A percentile compares a stretch with the other conserved stretches of the same genome.
Evolutionary conservation across 2,329 filamentous ascomycete genomes (phyloP).

Genomic region (Colletotrichum viniferum): DNA sequence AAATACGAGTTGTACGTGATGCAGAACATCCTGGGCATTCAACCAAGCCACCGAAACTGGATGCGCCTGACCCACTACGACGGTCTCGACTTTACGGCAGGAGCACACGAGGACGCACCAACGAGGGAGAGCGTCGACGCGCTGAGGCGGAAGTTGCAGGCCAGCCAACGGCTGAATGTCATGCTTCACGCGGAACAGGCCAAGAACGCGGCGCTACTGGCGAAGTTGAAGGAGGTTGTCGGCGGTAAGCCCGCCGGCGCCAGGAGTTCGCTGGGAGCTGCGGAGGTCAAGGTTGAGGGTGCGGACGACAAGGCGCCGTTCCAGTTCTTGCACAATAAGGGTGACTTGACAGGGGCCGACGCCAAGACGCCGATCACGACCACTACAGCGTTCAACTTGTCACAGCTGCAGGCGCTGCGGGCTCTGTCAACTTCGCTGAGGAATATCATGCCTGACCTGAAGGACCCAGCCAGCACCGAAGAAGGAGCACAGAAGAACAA

Average conservation of each 20-base stretch:
- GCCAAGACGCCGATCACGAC: constrained; percentile 66
- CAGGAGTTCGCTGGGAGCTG: constrained; percentile 20
- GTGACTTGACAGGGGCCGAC: constrained; percentile 55
- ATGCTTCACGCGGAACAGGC: constrained; percentile 72
- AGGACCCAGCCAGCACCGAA: constrained; percentile 16
- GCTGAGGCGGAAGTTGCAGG: constrained; percentile 76
- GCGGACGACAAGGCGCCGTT: constrained; percentile 40
- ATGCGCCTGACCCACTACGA: constrained; percentile 87
- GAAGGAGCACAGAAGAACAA: constrained; percentile 42
- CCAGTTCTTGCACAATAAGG: constrained; percentile 62
- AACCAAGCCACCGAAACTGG: constrained; percentile 74
- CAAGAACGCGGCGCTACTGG: constrained; percentile 74
- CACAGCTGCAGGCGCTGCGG: constrained; percentile 81
- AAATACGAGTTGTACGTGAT: constrained; percentile 89
- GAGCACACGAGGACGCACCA: constrained; percentile 21
- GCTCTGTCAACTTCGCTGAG: constrained; percentile 65
- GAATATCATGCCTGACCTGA: constrained; percentile 69
- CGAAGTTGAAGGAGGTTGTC: constrained; percentile 58
- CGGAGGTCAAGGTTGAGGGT: constrained; percentile 27
- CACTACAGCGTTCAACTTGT: constrained; percentile 78
- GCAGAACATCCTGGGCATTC: constrained; percentile 79
- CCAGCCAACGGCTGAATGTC: constrained; percentile 76
- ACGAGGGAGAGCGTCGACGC: constrained; percentile 72
- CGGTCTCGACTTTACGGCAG: constrained; percentile 55
- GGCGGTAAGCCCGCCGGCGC: constrained; percentile 31